Evolutionary conservation across 306 rosid genomes (phyloP).

Genomic region (Fagus crenata): DNA sequence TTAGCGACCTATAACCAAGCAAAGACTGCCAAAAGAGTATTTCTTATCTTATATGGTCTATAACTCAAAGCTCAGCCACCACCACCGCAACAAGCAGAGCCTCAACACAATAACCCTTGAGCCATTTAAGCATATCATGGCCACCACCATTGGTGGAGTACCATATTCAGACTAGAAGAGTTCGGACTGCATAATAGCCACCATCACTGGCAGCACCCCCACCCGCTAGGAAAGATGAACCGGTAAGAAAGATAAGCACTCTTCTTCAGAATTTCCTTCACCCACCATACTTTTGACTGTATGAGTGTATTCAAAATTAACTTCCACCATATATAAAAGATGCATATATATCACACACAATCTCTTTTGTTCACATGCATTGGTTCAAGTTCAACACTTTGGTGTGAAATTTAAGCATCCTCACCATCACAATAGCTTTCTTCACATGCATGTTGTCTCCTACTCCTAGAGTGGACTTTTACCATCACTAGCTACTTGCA

Average conservation of each 20-base stretch:
- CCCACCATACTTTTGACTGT: neutral
- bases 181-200: neutral
- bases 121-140: slow-evolving; percentile 40
- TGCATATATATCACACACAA: slow-evolving; percentile 28
- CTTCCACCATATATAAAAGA: slow-evolving; percentile 38
- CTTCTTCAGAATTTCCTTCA: neutral
- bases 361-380: slow-evolving; percentile 63
- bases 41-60: too few relatives aligned
- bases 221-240: slow-evolving; percentile 3
- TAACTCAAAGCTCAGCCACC: slow-evolving; percentile 5
- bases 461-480: slow-evolving; percentile 51
- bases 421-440: slow-evolving; percentile 31
- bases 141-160: slow-evolving; percentile 40
- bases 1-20: neutral
- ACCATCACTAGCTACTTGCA: slow-evolving; percentile 29
- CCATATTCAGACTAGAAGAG: neutral
- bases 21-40: too few relatives aligned
- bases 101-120: slow-evolving; percentile 26
- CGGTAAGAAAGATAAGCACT: slow-evolving; percentile 32
- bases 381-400: slow-evolving; percentile 50
- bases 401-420: slow-evolving; percentile 70
- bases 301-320: slow-evolving; percentile 22
- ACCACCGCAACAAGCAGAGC: slow-evolving; percentile 5
- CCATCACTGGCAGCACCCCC: neutral
- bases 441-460: slow-evolving; percentile 74